Base-by-base conservation (phyloP, 805 yeast species). In the Candida loeiensis region DNA sequence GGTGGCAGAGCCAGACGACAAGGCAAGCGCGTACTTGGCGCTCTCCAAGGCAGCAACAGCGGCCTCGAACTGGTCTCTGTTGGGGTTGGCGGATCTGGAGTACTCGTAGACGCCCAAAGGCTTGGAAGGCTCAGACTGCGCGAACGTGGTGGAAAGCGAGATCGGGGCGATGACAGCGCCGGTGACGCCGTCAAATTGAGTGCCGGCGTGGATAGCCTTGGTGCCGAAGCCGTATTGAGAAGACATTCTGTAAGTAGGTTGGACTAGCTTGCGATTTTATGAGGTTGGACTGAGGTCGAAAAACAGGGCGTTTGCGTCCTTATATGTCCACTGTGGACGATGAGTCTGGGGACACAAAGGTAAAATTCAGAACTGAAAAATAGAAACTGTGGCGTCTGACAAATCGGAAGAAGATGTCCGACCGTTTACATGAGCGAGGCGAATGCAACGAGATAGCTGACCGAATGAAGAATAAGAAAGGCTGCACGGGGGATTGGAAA, bases 101-200 rank as follows among this genome's bases (percentile, higher is more conserved):
- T 86, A 86, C 61, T 87, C 95, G 66, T 79, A 87, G 33, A 63
- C 72, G 36, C 95, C 95, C 34, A 87, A 58, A 43, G 95, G 95
- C 51, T 75, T 66, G 37, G 87, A 78, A 40, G 95, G 95, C 46
- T 80, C 77, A 38, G 75, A 62, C 64, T 86, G 95, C 38, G 87
- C 90, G 68, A 82, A 86, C 28, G 95, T 86, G 46, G 95, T 86
- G 36, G 90, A 81, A 47, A 86, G 71, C 28, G 93, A 83, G 50
- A 86, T 82, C 45, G 95, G 83, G 45, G 84, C 84, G 48, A 86
- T 86, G 45, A 86, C 95, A 19, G 95, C 93, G 45, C 95, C 95
- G 43, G 93, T 86, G 47, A 62, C 59, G 33, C 81, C 76, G 54
- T 82, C 88, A 47, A 79, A 79, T 30, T 71, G 73, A 13, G 89